These are phyloP conservation scores for Paxillus ammoniavirescens DNA, from an alignment of 768 basidiomycete species.

Conservation along the genomic window DNA sequence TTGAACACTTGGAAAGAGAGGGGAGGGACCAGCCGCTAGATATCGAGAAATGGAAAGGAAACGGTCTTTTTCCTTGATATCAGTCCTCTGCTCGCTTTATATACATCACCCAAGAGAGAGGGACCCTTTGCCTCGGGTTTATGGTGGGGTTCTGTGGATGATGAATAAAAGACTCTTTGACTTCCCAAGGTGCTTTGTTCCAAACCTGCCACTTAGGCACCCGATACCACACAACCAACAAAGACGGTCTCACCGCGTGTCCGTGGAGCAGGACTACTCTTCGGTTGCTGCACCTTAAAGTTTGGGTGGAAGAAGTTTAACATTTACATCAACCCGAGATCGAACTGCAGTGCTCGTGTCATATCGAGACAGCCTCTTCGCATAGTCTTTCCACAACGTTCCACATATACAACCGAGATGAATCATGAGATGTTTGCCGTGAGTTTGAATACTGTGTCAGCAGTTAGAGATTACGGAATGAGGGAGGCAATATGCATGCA, in stretches of 20 bases:
- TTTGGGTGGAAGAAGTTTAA: not conserved
- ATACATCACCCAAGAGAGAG: conserved; percentile 10
- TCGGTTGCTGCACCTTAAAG: too few relatives aligned
- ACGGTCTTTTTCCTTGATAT: not conserved
- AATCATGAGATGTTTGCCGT: conserved; percentile 5
- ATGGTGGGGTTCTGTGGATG: conserved; percentile 7
- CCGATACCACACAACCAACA: not conserved
- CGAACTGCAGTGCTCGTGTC: not conserved
- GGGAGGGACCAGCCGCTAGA: conserved; percentile 13
- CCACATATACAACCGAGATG: not conserved
- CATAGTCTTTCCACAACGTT: not conserved
- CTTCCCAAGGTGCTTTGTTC: conserved; percentile 14
- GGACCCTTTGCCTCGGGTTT: conserved; percentile 15
- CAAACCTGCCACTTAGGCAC: not conserved
- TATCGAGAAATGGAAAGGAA: not conserved
- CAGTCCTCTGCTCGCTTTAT: conserved; percentile 17
- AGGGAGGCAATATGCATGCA: too few relatives aligned
- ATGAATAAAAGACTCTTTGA: conserved; percentile 16
- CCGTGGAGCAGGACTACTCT: not conserved
- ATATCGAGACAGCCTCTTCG: not conserved
- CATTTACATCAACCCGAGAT: not conserved
- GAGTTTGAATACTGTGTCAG: conserved; percentile 29
- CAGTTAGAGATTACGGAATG: not conserved
- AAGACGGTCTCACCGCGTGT: not conserved
- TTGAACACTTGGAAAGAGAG: not conserved